A percentile compares a stretch with the other conserved stretches of the same genome.
These are phyloP conservation scores for Cutaneotrichosporon sp. DNA, from an alignment of 1,284 basidiomycete species.

Conservation along the genomic window DNA sequence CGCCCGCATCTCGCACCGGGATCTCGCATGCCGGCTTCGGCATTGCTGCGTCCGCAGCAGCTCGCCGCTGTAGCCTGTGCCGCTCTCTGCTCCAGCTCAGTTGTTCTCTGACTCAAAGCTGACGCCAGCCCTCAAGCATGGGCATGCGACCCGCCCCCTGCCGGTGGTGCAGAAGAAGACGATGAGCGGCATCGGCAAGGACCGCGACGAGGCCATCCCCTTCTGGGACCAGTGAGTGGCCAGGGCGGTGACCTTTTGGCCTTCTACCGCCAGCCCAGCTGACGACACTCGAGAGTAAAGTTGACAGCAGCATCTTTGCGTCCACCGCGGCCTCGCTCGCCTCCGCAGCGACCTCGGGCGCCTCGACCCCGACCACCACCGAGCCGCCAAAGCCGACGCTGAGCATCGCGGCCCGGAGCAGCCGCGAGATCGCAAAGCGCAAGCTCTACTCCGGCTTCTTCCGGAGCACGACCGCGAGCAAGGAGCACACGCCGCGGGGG, in stretches of 20 bases:
- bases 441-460: conserved; percentile 78
- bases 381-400: conserved; percentile 46
- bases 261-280: neutral
- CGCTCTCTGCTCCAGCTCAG: too few relatives aligned
- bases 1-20: too few relatives aligned
- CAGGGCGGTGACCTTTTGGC: too few relatives aligned
- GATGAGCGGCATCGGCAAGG: conserved; percentile 79
- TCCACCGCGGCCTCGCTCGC: conserved; percentile 75
- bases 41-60: too few relatives aligned
- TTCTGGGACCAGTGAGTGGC: conserved; percentile 95
- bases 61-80: too few relatives aligned
- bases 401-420: conserved; percentile 66
- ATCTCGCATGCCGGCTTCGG: too few relatives aligned
- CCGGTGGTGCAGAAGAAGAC: conserved; percentile 80
- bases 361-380: conserved; percentile 44
- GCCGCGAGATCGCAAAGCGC: conserved; percentile 72
- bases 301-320: conserved; percentile 65
- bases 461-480: conserved; percentile 67
- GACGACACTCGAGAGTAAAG: neutral
- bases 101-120: neutral
- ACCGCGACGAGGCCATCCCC: conserved; percentile 87
- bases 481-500: conserved; percentile 41
- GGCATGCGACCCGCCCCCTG: conserved; percentile 62
- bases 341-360: conserved; percentile 48
- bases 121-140: conserved; percentile 50